Percentiles rank a stretch among this genome's conserved stretches.
Conservation (phyloP, 2,329 filamentous ascomycete genomes). For the Penicillium brasilianum region DNA sequence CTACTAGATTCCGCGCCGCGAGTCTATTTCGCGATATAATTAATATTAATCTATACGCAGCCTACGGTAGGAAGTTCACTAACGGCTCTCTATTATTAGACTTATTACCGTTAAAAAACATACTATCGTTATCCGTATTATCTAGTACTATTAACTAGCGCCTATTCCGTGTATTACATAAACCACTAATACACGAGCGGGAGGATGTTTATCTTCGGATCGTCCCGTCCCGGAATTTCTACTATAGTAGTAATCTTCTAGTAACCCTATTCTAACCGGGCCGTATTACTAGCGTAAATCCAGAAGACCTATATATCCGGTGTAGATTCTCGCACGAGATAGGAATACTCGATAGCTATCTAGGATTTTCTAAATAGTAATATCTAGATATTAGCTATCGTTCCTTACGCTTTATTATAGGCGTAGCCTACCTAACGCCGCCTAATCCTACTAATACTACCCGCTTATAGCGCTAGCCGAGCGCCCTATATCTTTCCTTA, state of each 20-base stretch:
- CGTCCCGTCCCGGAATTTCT: constrained; percentile 36
- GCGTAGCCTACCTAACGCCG: not conserved
- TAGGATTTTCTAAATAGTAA: constrained; percentile 37
- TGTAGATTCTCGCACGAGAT: constrained; percentile 33
- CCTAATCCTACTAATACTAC: constrained; percentile 18
- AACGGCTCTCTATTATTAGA: constrained; percentile 23
- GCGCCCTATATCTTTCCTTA: constrained; percentile 9
- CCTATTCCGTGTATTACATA: constrained; percentile 24
- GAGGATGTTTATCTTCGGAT: constrained; percentile 42
- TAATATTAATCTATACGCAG: constrained; percentile 23
- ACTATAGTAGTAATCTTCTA: constrained; percentile 38
- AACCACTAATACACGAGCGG: constrained; percentile 33
- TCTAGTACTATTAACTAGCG: constrained; percentile 32
- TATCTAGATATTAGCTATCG: too few species aligned
- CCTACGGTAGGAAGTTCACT: constrained; percentile 23
- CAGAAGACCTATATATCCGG: constrained; percentile 43
- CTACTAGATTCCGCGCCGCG: constrained; percentile 20
- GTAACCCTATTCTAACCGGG: constrained; percentile 43
- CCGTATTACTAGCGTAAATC: constrained; percentile 42
- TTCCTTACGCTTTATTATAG: too few species aligned
- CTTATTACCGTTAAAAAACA: constrained; percentile 17
- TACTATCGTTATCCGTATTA: constrained; percentile 28
- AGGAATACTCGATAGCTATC: constrained; percentile 45
- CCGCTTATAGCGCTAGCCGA: constrained; percentile 9
- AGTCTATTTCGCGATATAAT: constrained; percentile 29